phyloP scores from a whole-genome alignment of 306 rosid genomes.

The Cajanus cajan region DNA sequence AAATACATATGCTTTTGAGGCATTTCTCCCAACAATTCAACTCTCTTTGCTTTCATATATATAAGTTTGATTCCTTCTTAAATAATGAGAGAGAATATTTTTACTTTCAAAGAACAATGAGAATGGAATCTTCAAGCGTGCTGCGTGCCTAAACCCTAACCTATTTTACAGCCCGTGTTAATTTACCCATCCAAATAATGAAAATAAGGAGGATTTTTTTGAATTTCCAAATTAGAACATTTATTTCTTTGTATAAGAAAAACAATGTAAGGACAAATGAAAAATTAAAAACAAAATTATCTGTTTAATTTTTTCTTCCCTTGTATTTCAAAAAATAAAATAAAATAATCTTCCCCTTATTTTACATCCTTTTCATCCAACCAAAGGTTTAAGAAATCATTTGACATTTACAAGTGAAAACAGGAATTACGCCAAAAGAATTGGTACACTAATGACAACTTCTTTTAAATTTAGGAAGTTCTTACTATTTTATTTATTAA shows the following conservation, averaged over 20 bases:
- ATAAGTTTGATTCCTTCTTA: not conserved
- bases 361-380: no score
- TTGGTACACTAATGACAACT: not conserved
- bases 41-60: no score
- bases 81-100: not conserved
- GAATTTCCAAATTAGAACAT: no score
- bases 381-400: no score
- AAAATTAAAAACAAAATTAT: no score
- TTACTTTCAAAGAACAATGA: not conserved
- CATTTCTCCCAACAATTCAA: not conserved
- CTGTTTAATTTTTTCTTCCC: not conserved
- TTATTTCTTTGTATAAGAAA: not conserved
- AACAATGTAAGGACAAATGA: not conserved
- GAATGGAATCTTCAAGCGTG: not conserved
- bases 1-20: not conserved
- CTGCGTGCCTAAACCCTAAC: not conserved
- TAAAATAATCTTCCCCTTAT: not conserved
- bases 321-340: no score
- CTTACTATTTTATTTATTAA: no score
- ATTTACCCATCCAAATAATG: not conserved
- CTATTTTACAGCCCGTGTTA: not conserved
- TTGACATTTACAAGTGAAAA: no score
- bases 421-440: no score
- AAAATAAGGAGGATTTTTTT: no score
- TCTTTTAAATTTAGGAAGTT: no score